Percentiles rank a stretch among this genome's conserved stretches.
phyloP scores from a whole-genome alignment of 345 rosid species.

The Atalantia buxifolia region DNA sequence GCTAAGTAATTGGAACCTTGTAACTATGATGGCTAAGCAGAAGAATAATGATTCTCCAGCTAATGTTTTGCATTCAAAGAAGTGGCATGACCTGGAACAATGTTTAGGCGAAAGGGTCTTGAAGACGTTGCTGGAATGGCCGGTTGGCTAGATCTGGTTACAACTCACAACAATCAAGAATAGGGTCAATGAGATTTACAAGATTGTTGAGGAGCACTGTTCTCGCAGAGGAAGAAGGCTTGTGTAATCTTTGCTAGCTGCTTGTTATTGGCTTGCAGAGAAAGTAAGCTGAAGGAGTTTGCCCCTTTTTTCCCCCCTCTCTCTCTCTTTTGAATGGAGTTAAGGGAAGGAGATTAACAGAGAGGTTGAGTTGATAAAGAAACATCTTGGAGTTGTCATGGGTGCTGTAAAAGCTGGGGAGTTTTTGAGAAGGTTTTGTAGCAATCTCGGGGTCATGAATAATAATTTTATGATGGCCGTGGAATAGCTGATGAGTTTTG shows the following conservation, averaged over 20 bases:
- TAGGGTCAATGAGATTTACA: slow-evolving; percentile 18
- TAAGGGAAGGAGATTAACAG: slow-evolving; percentile 7
- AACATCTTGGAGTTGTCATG: neutral
- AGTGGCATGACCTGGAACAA: neutral
- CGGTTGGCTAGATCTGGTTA: neutral
- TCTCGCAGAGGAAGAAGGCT: neutral
- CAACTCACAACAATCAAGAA: neutral
- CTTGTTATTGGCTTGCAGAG: slow-evolving; percentile 17
- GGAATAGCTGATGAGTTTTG: slow-evolving; percentile 16
- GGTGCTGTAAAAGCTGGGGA: neutral
- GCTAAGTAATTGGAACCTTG: neutral
- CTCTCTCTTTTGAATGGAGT: neutral
- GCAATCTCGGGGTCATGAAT: slow-evolving; percentile 16
- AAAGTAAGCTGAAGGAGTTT: neutral
- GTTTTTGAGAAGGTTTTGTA: slow-evolving; percentile 14
- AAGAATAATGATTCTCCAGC: neutral
- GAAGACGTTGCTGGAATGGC: slow-evolving; percentile 12
- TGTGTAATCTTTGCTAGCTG: slow-evolving; percentile 7
- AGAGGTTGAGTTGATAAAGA: neutral
- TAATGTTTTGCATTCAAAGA: neutral
- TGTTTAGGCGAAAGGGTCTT: neutral
- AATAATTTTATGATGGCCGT: slow-evolving; percentile 9
- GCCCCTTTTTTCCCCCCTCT: too few species aligned
- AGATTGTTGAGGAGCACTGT: slow-evolving; percentile 4
- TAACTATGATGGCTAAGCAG: neutral